Evolutionary conservation across 1,284 basidiomycete genomes (phyloP), one percentile per base, ranked within the genome.

Genomic region (Papiliotrema flavescens): DNA sequence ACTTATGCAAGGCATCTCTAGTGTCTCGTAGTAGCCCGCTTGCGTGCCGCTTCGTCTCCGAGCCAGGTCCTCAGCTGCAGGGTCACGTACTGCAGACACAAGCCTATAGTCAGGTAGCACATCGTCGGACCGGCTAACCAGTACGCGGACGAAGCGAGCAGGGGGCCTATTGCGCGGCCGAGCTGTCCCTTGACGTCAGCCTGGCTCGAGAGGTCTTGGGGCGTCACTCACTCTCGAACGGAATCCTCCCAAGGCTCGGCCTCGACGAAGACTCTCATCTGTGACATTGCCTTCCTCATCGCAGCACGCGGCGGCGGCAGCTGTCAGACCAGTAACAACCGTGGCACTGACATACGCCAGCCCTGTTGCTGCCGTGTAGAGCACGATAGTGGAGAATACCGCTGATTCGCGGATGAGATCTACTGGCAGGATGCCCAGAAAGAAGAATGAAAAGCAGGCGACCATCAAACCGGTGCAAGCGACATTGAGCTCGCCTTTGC

Each of bases 311-410:
- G 89, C 90, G 11, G 90, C 91, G 57, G 86, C 84, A 20, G 90
- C 85, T 43, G 90, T 95, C 57, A 96, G 79, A 3, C 89, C 84
- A 66, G 88, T 94, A 56, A 96, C 92, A 45, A 94, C 91, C 2
- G 90, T 94, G 3, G 92, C 91, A 57, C 85, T 88, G 1, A 92
- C 93, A 77, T 90, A 93, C 1, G 89, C 89, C 73, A 95, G 80
- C 66, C 86, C 88, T 2, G 88, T 80, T 0, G 89, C 88, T 2
- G 88, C 86, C 11, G 77, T 79, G 65, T 89, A 88, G 4, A 95
- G 79, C 1, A 90, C 76, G 35, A 58, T 28, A 7, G 56, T 63
- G 9, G 57, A 56, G 28, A 57, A 39, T 42, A 44, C 2, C 11
- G 46, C 13, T 14, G 71, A 68, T 1, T 80, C 74, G 34, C 77